A percentile compares a stretch with the other conserved stretches of the same genome.
Evolutionary conservation across 495 filamentous ascomycete species (phyloP).

Genomic region (Trichoderma reesei): DNA sequence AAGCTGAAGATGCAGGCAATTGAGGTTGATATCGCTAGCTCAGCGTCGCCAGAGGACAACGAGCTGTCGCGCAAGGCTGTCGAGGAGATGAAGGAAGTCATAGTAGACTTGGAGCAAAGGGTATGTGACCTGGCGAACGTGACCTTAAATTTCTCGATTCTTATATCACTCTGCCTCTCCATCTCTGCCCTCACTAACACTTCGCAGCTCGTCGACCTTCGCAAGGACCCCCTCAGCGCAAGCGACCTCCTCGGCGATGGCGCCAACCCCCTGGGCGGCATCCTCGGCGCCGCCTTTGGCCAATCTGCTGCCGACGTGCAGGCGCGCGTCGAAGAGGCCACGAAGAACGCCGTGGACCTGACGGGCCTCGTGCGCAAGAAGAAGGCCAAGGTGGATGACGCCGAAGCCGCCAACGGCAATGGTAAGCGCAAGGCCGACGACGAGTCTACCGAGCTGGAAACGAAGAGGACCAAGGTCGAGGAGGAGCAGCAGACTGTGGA

Average conservation of each 20-base stretch:
- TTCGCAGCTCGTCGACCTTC: conserved; percentile 62
- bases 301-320: conserved; percentile 52
- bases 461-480: conserved; percentile 11
- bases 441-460: conserved; percentile 14
- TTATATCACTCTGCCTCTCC: background rate
- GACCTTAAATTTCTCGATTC: background rate
- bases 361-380: conserved; percentile 77
- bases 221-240: conserved; percentile 57
- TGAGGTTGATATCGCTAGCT: conserved; percentile 48
- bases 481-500: conserved; percentile 4
- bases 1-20: conserved; percentile 65
- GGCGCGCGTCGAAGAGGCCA: conserved; percentile 64
- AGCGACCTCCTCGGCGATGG: conserved; percentile 37
- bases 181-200: conserved; percentile 7
- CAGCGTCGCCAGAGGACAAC: conserved; percentile 44
- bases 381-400: conserved; percentile 34
- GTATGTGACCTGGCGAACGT: conserved; percentile 31
- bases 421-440: conserved; percentile 38
- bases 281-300: conserved; percentile 65
- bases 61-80: conserved; percentile 56
- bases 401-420: conserved; percentile 20
- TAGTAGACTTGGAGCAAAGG: conserved; percentile 78
- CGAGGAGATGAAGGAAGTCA: conserved; percentile 74
- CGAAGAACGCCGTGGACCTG: conserved; percentile 76
- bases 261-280: conserved; percentile 44